Evolutionary conservation across 805 yeast genomes (phyloP).

Genomic region (Lachancea nothofagi): DNA sequence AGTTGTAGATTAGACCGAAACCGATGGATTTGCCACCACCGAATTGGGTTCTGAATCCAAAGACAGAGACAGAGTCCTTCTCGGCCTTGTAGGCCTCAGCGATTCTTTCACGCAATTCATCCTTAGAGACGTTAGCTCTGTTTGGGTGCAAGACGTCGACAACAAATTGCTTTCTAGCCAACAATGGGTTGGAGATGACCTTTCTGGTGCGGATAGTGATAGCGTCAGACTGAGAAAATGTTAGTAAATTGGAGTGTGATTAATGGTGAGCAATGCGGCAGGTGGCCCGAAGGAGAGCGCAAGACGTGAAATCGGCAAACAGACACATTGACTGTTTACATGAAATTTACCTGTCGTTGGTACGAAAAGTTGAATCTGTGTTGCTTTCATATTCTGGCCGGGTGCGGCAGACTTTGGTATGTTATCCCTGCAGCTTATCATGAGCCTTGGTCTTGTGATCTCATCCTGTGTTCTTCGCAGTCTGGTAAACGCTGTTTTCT

Average conservation of each 20-base stretch:
- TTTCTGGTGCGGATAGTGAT: slow-evolving; percentile 99
- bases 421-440: too few species aligned
- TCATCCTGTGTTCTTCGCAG: too few species aligned
- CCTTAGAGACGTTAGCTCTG: slow-evolving; percentile 98
- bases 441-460: too few species aligned
- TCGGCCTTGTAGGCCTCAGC: slow-evolving; percentile 86
- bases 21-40: slow-evolving; percentile 99
- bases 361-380: too few species aligned
- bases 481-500: too few species aligned
- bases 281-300: not conserved
- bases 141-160: slow-evolving; percentile 99
- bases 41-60: slow-evolving; percentile 98
- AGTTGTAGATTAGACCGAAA: slow-evolving; percentile 98
- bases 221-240: slow-evolving; percentile 79
- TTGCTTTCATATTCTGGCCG: too few species aligned
- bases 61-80: slow-evolving; percentile 92
- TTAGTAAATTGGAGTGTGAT: slow-evolving; percentile 13
- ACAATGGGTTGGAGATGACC: slow-evolving; percentile 97
- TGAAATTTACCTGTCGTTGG: too few species aligned
- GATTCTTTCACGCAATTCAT: slow-evolving; percentile 93
- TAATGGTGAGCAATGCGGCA: not conserved
- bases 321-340: too few species aligned
- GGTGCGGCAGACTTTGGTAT: too few species aligned
- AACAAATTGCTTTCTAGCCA: slow-evolving; percentile 99
- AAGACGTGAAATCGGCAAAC: too few species aligned